Evolutionary conservation across 768 basidiomycete species (phyloP).

Genomic region (Termitomyces sp.): DNA sequence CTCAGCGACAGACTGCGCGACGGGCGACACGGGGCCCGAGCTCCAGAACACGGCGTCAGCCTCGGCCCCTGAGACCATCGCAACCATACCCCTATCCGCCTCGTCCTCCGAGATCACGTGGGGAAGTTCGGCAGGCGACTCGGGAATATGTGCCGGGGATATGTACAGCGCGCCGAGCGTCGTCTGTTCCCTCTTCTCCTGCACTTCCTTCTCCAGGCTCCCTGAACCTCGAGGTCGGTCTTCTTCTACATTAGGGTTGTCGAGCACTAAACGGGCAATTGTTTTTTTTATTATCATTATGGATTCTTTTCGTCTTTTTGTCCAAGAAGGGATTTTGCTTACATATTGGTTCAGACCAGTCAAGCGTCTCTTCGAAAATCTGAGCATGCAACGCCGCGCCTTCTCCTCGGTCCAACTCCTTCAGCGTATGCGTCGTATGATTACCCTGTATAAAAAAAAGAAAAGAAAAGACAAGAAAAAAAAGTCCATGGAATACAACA

Average conservation of each 20-base stretch:
- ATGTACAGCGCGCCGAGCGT: conserved; percentile 74
- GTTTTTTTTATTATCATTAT: not conserved
- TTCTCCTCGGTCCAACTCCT: conserved; percentile 84
- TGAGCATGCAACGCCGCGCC: conserved; percentile 80
- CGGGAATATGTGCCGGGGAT: conserved; percentile 65
- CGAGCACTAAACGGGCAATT: conserved; percentile 41
- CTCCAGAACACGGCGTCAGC: conserved; percentile 66
- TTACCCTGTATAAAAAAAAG: conserved; percentile 50
- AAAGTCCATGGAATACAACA: conserved; percentile 4
- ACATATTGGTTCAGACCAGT: conserved; percentile 83
- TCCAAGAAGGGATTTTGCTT: conserved; percentile 32
- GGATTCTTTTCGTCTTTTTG: conserved; percentile 11
- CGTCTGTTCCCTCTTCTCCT: conserved; percentile 76
- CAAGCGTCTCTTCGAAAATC: conserved; percentile 79
- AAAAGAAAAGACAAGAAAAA: conserved; percentile 18
- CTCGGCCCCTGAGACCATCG: conserved; percentile 68
- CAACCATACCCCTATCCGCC: conserved; percentile 51
- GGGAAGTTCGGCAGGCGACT: conserved; percentile 67
- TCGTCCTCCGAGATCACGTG: conserved; percentile 61
- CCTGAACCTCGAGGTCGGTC: conserved; percentile 50
- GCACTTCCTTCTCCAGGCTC: conserved; percentile 63
- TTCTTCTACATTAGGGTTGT: conserved; percentile 56
- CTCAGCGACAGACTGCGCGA: conserved; percentile 54
- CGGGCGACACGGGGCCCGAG: conserved; percentile 24
- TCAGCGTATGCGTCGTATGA: conserved; percentile 64